phyloP scores from a whole-genome alignment of 306 rosid species.

The Trifolium repens region DNA sequence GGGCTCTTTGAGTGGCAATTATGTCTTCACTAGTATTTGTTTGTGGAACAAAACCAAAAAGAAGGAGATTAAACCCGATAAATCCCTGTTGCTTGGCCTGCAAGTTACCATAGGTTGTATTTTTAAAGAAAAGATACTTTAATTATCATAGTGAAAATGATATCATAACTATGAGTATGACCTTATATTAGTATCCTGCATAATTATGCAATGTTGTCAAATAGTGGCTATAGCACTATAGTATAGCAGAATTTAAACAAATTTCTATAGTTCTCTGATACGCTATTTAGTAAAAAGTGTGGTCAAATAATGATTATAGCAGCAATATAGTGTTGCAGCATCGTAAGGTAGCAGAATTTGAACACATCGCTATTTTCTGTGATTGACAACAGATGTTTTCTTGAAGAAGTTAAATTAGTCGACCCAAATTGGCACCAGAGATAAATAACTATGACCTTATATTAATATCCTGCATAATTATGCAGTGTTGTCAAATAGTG shows the following conservation, averaged over 20 bases:
- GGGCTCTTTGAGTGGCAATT: conserved; percentile 54
- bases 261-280: not conserved
- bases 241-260: not conserved
- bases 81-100: conserved; percentile 64
- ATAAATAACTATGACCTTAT: not conserved
- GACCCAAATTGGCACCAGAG: too few relatives aligned
- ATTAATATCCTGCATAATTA: not conserved
- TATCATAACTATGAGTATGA: conserved; percentile 4
- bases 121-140: not conserved
- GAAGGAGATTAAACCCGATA: conserved; percentile 56
- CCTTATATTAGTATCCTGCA: not conserved
- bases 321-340: not conserved
- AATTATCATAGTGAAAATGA: not conserved
- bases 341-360: not conserved
- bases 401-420: too few relatives aligned
- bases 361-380: not conserved
- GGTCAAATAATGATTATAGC: not conserved
- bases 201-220: not conserved
- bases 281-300: not conserved
- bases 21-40: conserved; percentile 50
- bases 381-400: not conserved
- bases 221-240: not conserved
- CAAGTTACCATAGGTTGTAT: conserved; percentile 9
- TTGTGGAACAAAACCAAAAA: conserved; percentile 47
- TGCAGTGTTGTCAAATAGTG: not conserved